A percentile compares a stretch with the other conserved stretches of the same genome.
These are phyloP conservation scores for Leccinum ponderosum DNA, from an alignment of 1,284 basidiomycete species.

Conservation along the genomic window DNA sequence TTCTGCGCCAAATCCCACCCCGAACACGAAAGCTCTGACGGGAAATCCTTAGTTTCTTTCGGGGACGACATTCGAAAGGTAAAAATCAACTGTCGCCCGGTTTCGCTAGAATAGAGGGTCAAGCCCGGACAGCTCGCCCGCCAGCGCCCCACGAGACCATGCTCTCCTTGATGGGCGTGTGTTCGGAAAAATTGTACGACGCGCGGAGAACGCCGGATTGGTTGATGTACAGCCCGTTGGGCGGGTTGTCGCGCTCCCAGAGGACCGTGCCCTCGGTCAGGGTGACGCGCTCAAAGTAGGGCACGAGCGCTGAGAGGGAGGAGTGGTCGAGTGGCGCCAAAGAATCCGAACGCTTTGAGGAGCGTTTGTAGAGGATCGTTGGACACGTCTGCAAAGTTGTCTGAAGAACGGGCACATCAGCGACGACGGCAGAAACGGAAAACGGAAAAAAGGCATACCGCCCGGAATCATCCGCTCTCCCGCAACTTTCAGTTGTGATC, in stretches of 20 bases:
- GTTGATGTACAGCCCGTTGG: conserved; percentile 87
- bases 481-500: conserved; percentile 74
- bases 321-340: conserved; percentile 50
- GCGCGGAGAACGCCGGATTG: conserved; percentile 84
- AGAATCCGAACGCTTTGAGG: conserved; percentile 76
- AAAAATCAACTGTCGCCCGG: conserved; percentile 43
- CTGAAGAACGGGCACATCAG: conserved; percentile 8
- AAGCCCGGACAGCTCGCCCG: conserved; percentile 85
- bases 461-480: conserved; percentile 70
- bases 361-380: conserved; percentile 67
- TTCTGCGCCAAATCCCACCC: conserved; percentile 53
- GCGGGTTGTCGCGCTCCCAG: conserved; percentile 73
- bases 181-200: conserved; percentile 73
- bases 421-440: neutral
- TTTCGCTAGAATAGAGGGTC: conserved; percentile 32
- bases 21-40: conserved; percentile 45
- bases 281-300: conserved; percentile 62
- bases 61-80: conserved; percentile 1
- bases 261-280: conserved; percentile 64
- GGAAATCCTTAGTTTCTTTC: conserved; percentile 45
- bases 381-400: conserved; percentile 23
- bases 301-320: conserved; percentile 56
- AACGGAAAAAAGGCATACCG: conserved; percentile 39
- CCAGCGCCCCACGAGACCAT: conserved; percentile 91
- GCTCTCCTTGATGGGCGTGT: conserved; percentile 69